A percentile compares a stretch with the other conserved stretches of the same genome.
Conservation (phyloP, 2,329 filamentous ascomycete genomes). For the Microdochium bolleyi region DNA sequence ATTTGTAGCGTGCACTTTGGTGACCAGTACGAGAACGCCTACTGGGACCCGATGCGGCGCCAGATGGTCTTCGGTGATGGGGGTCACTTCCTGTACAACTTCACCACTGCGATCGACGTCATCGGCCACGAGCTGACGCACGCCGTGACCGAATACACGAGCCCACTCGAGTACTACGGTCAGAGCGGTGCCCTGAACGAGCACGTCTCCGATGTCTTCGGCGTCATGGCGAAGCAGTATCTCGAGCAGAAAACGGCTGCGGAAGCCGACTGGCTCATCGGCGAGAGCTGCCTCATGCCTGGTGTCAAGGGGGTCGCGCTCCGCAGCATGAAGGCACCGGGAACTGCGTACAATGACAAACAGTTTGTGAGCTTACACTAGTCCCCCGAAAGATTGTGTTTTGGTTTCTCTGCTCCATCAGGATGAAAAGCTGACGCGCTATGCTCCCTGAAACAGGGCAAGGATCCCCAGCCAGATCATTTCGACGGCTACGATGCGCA, state of each 20-base stretch:
- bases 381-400: too few species aligned
- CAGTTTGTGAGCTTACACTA: too few species aligned
- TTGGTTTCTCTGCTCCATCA: too few species aligned
- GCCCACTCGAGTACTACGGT: slow-evolving; percentile 38
- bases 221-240: slow-evolving; percentile 49
- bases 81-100: slow-evolving; percentile 40
- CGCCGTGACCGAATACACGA: slow-evolving; percentile 42
- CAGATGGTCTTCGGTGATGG: slow-evolving; percentile 53
- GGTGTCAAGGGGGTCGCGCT: slow-evolving; percentile 42
- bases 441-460: too few species aligned
- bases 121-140: slow-evolving; percentile 52
- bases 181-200: slow-evolving; percentile 50
- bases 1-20: slow-evolving; percentile 46
- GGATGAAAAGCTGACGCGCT: too few species aligned
- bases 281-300: slow-evolving; percentile 42
- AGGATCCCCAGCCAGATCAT: slow-evolving; percentile 42
- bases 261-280: slow-evolving; percentile 46
- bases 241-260: slow-evolving; percentile 33
- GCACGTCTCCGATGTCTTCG: slow-evolving; percentile 47
- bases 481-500: slow-evolving; percentile 34
- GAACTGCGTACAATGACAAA: slow-evolving; percentile 43
- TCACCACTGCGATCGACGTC: slow-evolving; percentile 44
- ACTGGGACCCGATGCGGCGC: slow-evolving; percentile 38
- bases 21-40: slow-evolving; percentile 39
- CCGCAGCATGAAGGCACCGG: slow-evolving; percentile 45